Evolutionary conservation across 2,329 filamentous ascomycete genomes (phyloP).

Genomic region (Talaromyces sp.): DNA sequence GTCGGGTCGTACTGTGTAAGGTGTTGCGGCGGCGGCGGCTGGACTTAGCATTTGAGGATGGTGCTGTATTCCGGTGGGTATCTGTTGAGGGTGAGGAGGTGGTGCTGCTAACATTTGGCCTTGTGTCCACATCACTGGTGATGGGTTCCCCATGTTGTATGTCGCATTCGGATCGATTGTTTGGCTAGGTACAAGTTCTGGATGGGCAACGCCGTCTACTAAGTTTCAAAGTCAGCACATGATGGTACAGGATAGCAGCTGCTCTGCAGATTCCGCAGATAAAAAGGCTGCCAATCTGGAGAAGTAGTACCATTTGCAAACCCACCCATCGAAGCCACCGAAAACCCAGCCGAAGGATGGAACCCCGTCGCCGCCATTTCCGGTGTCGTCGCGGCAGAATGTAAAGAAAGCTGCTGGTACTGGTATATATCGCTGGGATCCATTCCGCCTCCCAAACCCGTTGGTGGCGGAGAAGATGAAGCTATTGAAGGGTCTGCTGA

Average conservation of each 20-base stretch:
- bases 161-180: constrained; percentile 37
- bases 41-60: constrained; percentile 34
- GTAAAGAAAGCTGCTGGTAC: constrained; percentile 37
- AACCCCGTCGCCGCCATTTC: constrained; percentile 35
- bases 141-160: constrained; percentile 37
- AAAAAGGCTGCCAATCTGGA: not conserved
- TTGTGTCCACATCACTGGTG: constrained; percentile 34
- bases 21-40: constrained; percentile 19
- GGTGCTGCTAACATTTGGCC: constrained; percentile 27
- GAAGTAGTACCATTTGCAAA: constrained; percentile 34
- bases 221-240: not conserved
- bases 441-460: constrained; percentile 24
- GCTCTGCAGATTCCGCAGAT: not conserved
- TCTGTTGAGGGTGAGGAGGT: constrained; percentile 30
- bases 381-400: constrained; percentile 29
- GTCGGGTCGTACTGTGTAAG: constrained; percentile 38
- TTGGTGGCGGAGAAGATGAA: constrained; percentile 48
- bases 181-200: constrained; percentile 33
- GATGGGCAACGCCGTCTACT: constrained; percentile 32
- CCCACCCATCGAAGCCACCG: constrained; percentile 35
- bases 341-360: constrained; percentile 30
- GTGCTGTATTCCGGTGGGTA: constrained; percentile 30
- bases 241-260: not conserved
- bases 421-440: constrained; percentile 39
- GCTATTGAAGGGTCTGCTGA: constrained; percentile 49